Base-by-base conservation (phyloP, 2,329 filamentous ascomycete species). In the Pseudocercospora crystallina region DNA sequence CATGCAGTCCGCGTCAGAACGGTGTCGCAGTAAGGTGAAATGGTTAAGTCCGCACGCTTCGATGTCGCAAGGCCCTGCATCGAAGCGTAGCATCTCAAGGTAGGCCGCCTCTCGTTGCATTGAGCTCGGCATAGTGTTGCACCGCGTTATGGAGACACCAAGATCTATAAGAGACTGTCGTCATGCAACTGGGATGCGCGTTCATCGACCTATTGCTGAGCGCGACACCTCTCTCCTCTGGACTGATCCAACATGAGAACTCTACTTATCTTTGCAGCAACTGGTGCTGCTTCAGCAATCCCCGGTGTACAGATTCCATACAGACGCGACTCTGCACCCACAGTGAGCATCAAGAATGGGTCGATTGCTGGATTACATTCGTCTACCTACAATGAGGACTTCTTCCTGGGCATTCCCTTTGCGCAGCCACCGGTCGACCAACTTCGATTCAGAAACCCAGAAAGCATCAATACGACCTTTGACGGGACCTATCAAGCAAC, bases 381-480 rank as follows among this genome's bases (percentile, higher is more conserved):
- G 5, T 39, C 58, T 10, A 61, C 68, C 33, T 75, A 74, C 56
- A 62, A 74, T 34, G 73, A 78, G 58, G 74, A 78, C 51, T 65
- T 70, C 53, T 78, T 76, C 57, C 68, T 77, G 9, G 75, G 75
- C 5, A 65, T 71, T 7, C 69, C 69, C 2, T 71, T 65, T 53
- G 69, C 69, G 9, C 67, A 70, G 39, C 65, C 69, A 26, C 67
- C 69, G 1, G 48, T 68, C 9, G 63, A 58, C 15, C 56, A 65
- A 11, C 56, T 69, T 9, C 60, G 69, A 10, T 71, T 70, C 52
- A 59, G 58, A 35, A 61, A 60, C 30, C 65, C 69, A 9, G 65
- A 67, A 43, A 62, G 63, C 37, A 51, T 71, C 45, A 68, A 70
- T 43, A 51, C 62, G 5, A 69, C 69, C 3, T 77, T 69, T 62